Evolutionary conservation across 2,329 filamentous ascomycete species (phyloP), one percentile per base, ranked within the genome.

Genomic region (Stachybotrys echinatus): DNA sequence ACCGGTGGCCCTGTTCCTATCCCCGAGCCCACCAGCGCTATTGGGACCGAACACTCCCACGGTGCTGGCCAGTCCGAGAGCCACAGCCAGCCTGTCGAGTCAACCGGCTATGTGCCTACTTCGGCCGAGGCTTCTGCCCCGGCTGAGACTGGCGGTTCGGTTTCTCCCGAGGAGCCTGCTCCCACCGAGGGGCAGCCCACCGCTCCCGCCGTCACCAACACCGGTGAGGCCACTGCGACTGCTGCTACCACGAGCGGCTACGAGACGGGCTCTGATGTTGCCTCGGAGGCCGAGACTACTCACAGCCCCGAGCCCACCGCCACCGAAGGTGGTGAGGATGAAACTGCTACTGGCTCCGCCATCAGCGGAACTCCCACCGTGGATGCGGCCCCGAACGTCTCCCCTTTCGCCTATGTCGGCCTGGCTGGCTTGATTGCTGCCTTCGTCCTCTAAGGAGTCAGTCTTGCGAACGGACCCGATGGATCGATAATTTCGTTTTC

Each of bases 351-450:
- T 19, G 55, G 45, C 20, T 56, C 64, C 38, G 52, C 58, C 17
- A 58, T 63, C 19, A 54, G 60, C 22, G 27, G 14, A 8, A 61
- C 59, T 21, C 58, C 58, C 27, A 60, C 60, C 7, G 61, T 63
- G 39, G 64, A 59, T 23, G 51, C 55, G n/a, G 53, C 55, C 34
- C 53, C 57, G 48, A 50, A 54, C 44, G 51, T 46, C 42, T 43
- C 56, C 45, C 55, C 59, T 6, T 55, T 53, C n/a, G 56, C 58
- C 4, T 49, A 54, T 38, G 47, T 67, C 27, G 64, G 59, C 40
- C 47, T 58, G 23, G 63, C 54, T 21, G 58, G 55, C 54, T 49
- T 68, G 46, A 53, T 60, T 39, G 50, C 59, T 40, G 60, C 56
- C 27, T 51, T 54, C 40, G 48, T 66, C 51, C 49, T 65, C 47